Percentiles rank a stretch among this genome's conserved stretches.
These are phyloP conservation scores for Trichothecium sympodiale DNA, from an alignment of 2,329 filamentous ascomycete species.

Conservation along the genomic window DNA sequence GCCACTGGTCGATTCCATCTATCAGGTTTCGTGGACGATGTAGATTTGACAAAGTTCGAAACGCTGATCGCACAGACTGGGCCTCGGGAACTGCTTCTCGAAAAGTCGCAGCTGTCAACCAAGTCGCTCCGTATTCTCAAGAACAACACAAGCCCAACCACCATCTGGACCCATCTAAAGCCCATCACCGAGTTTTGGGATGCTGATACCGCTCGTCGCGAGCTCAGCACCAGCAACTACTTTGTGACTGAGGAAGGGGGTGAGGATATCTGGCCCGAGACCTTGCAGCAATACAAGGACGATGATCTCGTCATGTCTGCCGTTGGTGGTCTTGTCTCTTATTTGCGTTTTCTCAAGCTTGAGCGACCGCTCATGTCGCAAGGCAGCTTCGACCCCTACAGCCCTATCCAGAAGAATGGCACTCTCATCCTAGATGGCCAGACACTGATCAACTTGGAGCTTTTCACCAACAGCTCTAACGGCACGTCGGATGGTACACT, in stretches of 20 bases:
- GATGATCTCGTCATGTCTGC: constrained; percentile 85
- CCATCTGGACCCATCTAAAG: constrained; percentile 91
- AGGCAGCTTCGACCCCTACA: constrained; percentile 84
- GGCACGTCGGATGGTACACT: constrained; percentile 77
- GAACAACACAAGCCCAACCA: constrained; percentile 86
- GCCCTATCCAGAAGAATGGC: constrained; percentile 80
- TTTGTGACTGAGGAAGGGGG: constrained; percentile 51
- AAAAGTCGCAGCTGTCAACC: constrained; percentile 78
- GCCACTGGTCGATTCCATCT: constrained; percentile 91
- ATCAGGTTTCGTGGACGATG: constrained; percentile 85
- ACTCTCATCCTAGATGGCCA: constrained; percentile 91
- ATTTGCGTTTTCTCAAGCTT: constrained; percentile 76
- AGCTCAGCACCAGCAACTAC: constrained; percentile 70
- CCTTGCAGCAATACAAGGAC: constrained; percentile 58
- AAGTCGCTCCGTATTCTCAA: constrained; percentile 88
- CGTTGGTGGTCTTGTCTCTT: constrained; percentile 78
- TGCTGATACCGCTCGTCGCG: constrained; percentile 68
- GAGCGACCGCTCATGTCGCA: constrained; percentile 80
- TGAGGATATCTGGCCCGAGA: constrained; percentile 63
- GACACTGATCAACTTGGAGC: constrained; percentile 93
- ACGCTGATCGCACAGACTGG: constrained; percentile 89
- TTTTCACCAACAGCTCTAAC: constrained; percentile 89
- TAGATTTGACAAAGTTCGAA: constrained; percentile 92
- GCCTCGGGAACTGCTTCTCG: constrained; percentile 78
- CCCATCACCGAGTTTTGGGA: constrained; percentile 84